Base-by-base conservation (phyloP, 495 filamentous ascomycete species). In the Aspergillus mulundensis region DNA sequence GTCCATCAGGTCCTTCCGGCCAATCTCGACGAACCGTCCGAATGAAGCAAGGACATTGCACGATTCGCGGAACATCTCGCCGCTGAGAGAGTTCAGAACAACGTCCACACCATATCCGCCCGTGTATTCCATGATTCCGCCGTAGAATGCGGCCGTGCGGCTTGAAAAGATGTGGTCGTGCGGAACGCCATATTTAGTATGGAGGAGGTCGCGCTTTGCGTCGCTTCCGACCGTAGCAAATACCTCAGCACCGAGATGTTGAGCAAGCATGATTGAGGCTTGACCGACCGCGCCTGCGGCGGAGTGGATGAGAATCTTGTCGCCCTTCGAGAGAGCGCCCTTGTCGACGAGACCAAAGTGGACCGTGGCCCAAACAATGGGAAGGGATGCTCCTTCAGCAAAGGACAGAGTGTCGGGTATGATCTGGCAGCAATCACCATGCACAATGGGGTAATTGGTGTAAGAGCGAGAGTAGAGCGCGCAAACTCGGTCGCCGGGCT, bases 211-310 rank as follows among this genome's bases (percentile, higher is more conserved):
- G 41, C 77, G 77, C 69, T 86, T 83, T 28, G 80, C 75, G 0
- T 69, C 53, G 5, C 71, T 77, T 0, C 80, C 77, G 0, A 83
- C 84, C 0, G 84, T 87, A 0, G 71, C 80, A 62, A 78, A 87
- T 15, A 88, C 71, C 54, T 84, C 77, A 5, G 82, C 81, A 0
- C 81, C 81, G 14, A 80, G 55, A 59, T 74, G 70, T 39, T 84
- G 76, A 0, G 81, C 79, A 0, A 88, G 44, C 21, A 67, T 65
- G 51, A 87, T 82, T 7, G 84, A 78, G 15, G 83, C 83, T 61
- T 86, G 83, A 5, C 84, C 85, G 1, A 85, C 73, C 4, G 74
- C 78, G 19, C 83, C 81, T 5, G 83, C 70, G 15, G 78, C 85
- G 1, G 72, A 72, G 53, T 87, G 81, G 48, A 88, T 83, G 19